Percentiles rank a stretch among this genome's conserved stretches.
Conservation (phyloP, 2,329 filamentous ascomycete species). For the Alternaria triticina region DNA sequence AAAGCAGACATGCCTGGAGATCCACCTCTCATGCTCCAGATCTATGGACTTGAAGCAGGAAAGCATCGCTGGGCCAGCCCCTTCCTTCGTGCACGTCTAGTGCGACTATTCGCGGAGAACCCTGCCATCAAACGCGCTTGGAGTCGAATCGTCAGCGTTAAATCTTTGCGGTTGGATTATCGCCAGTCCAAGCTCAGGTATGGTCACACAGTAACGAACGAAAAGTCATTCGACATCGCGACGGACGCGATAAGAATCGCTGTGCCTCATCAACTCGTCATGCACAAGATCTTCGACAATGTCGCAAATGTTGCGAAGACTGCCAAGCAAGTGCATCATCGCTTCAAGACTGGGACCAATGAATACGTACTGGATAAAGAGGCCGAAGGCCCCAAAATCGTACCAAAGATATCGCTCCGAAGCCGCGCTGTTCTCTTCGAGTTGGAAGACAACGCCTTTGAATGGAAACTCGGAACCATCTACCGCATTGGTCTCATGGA, state of each 20-base stretch:
- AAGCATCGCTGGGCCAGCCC: slow-evolving; percentile 87
- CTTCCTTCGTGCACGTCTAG: slow-evolving; percentile 76
- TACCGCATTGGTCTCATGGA: slow-evolving; percentile 89
- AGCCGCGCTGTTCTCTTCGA: slow-evolving; percentile 86
- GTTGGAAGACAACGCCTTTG: slow-evolving; percentile 93
- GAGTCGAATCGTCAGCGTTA: slow-evolving; percentile 86
- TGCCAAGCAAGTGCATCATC: slow-evolving; percentile 87
- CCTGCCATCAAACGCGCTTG: slow-evolving; percentile 83
- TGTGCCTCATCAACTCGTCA: slow-evolving; percentile 87
- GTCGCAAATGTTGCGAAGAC: slow-evolving; percentile 87
- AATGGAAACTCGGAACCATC: slow-evolving; percentile 95
- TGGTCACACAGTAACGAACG: slow-evolving; percentile 67
- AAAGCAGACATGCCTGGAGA: slow-evolving; percentile 89
- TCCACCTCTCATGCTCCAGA: slow-evolving; percentile 88
- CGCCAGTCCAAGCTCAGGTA: slow-evolving; percentile 76
- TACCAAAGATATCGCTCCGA: slow-evolving; percentile 85
- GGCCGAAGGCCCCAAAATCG: slow-evolving; percentile 82
- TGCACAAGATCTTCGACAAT: slow-evolving; percentile 94
- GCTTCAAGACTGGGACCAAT: slow-evolving; percentile 85
- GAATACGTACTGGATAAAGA: slow-evolving; percentile 87
- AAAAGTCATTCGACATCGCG: slow-evolving; percentile 82
- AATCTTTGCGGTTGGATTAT: slow-evolving; percentile 79
- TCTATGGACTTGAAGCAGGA: slow-evolving; percentile 82
- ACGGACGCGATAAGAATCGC: slow-evolving; percentile 86
- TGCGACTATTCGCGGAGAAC: slow-evolving; percentile 86